Percentiles rank a stretch among this genome's conserved stretches.
phyloP scores from a whole-genome alignment of 2,329 filamentous ascomycete species.

The Pseudocercospora cruenta region DNA sequence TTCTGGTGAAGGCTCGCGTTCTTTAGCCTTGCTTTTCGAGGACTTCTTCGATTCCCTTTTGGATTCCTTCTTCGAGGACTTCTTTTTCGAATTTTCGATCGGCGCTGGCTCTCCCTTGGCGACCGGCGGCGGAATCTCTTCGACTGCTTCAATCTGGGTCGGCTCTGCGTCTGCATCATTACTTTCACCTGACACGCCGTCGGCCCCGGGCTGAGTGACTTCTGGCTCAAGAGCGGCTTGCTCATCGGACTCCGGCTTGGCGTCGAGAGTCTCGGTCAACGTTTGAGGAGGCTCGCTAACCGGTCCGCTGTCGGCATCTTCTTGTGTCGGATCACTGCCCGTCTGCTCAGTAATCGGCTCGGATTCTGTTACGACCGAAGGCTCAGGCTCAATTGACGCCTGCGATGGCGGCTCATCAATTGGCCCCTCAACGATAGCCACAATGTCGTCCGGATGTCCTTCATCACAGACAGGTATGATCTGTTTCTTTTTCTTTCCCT shows the following conservation, averaged over 20 bases:
- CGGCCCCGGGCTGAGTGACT: background rate
- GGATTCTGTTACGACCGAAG: background rate
- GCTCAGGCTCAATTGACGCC: too few species aligned
- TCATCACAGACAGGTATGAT: constrained; percentile 14
- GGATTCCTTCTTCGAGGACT: constrained; percentile 21
- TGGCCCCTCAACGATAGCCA: constrained; percentile 28
- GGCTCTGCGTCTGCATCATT: background rate
- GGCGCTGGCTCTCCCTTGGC: background rate
- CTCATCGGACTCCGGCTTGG: background rate
- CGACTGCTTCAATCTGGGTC: background rate
- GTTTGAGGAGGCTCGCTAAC: background rate
- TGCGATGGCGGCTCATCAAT: background rate
- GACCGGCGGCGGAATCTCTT: background rate
- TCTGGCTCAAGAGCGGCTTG: background rate
- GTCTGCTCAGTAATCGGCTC: constrained; percentile 11
- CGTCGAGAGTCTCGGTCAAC: background rate
- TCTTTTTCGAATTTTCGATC: constrained; percentile 8
- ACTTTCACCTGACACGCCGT: background rate
- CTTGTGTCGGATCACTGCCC: constrained; percentile 7
- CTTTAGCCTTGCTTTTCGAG: constrained; percentile 1
- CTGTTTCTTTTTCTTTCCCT: constrained; percentile 32
- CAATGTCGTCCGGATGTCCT: constrained; percentile 30
- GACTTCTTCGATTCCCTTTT: constrained; percentile 24
- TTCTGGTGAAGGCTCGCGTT: constrained; percentile 4
- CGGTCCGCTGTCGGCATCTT: background rate